These are phyloP conservation scores for Trichosporon coremiiforme DNA, from an alignment of 1,284 basidiomycete genomes.

Conservation along the genomic window DNA sequence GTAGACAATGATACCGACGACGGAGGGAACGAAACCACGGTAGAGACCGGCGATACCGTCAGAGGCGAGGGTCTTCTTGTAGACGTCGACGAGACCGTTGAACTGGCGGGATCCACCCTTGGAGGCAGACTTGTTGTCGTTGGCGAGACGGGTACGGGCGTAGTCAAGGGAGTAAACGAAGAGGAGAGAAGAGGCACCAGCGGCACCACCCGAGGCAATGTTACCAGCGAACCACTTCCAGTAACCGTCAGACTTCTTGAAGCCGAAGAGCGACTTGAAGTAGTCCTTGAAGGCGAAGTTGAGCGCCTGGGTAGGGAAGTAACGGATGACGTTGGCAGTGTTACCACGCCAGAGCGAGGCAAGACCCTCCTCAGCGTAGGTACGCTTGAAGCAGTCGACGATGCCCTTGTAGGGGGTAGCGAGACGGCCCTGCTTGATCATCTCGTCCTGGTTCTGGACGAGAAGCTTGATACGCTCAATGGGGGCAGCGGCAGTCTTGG, in stretches of 20 bases:
- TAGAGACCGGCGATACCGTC: constrained; percentile 89
- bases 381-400: constrained; percentile 81
- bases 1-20: constrained; percentile 94
- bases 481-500: constrained; percentile 96
- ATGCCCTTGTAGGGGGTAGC: constrained; percentile 91
- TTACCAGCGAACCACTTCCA: constrained; percentile 90
- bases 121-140: constrained; percentile 88
- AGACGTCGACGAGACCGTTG: constrained; percentile 90
- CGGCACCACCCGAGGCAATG: constrained; percentile 93
- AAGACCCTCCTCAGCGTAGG: constrained; percentile 86
- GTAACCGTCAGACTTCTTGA: constrained; percentile 85
- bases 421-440: constrained; percentile 94
- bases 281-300: constrained; percentile 99
- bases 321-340: constrained; percentile 96
- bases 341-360: constrained; percentile 92
- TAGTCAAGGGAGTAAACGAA: constrained; percentile 97
- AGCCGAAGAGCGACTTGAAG: constrained; percentile 92
- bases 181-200: constrained; percentile 90
- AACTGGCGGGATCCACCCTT: constrained; percentile 87
- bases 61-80: constrained; percentile 84
- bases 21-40: constrained; percentile 92
- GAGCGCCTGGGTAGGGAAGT: constrained; percentile 94
- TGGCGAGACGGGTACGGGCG: constrained; percentile 93
- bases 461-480: constrained; percentile 98
- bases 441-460: constrained; percentile 84